These are phyloP conservation scores for Erigeron philadelphicus DNA, from an alignment of 140 eudicot species.

Conservation along the genomic window DNA sequence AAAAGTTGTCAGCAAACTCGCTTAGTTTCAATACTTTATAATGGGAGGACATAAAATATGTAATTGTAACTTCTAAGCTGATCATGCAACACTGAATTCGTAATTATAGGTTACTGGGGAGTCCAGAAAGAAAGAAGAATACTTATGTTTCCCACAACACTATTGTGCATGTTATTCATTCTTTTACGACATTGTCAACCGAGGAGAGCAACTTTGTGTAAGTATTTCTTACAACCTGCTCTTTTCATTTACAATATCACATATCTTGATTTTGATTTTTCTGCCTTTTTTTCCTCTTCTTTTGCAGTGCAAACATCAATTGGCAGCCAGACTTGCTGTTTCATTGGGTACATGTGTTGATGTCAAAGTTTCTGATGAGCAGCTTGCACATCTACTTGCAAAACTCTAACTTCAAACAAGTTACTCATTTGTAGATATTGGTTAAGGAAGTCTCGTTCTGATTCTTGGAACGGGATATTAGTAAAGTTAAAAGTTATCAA, in stretches of 20 bases:
- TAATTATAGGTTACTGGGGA: conserved; percentile 66
- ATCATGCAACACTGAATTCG: not conserved
- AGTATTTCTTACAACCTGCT: conserved; percentile 18
- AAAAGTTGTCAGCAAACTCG: too few relatives aligned
- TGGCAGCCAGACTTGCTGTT: conserved; percentile 83
- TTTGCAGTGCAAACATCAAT: conserved; percentile 82
- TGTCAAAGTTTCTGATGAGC: conserved; percentile 72
- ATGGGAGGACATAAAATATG: too few relatives aligned
- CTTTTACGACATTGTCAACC: conserved; percentile 75
- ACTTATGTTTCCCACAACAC: conserved; percentile 68
- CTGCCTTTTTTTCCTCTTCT: not conserved
- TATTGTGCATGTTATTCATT: conserved; percentile 85
- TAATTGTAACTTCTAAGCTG: not conserved
- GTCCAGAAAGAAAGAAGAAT: conserved; percentile 76
- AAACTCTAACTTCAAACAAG: conserved; percentile 35
- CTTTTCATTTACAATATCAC: not conserved
- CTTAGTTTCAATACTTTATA: too few relatives aligned
- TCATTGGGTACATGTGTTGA: conserved; percentile 65
- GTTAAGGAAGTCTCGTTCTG: too few relatives aligned
- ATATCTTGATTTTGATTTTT: not conserved
- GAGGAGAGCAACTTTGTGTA: conserved; percentile 86
- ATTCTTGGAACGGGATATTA: too few relatives aligned
- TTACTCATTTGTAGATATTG: not conserved
- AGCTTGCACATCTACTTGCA: conserved; percentile 60
- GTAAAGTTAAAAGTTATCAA: not conserved